A percentile compares a stretch with the other conserved stretches of the same genome.
phyloP scores from a whole-genome alignment of 2,329 filamentous ascomycete genomes.

The Nannizzia gypsea region DNA sequence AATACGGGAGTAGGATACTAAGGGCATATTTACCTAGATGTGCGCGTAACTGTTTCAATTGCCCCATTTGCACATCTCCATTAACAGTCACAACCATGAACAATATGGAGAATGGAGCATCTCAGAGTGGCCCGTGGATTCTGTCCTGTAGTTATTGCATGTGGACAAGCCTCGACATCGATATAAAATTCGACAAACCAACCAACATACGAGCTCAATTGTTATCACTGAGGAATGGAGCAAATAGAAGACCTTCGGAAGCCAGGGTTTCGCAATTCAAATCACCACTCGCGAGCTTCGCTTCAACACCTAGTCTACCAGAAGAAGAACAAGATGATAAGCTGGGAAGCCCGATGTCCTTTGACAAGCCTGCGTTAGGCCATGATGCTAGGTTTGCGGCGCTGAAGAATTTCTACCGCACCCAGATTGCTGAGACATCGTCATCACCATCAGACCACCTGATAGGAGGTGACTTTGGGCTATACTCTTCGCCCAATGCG shows the following conservation, averaged over 20 bases:
- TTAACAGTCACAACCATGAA: slow-evolving; percentile 64
- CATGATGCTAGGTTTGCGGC: slow-evolving; percentile 59
- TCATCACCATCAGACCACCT: slow-evolving; percentile 41
- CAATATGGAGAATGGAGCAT: slow-evolving; percentile 33
- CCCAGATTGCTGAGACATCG: slow-evolving; percentile 56
- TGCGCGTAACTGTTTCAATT: slow-evolving; percentile 90
- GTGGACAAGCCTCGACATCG: slow-evolving; percentile 84
- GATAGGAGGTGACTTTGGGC: slow-evolving; percentile 35
- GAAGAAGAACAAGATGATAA: slow-evolving; percentile 20
- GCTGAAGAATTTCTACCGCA: slow-evolving; percentile 68
- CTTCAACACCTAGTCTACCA: slow-evolving; percentile 19
- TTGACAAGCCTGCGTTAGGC: slow-evolving; percentile 38
- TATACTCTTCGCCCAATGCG: slow-evolving; percentile 63
- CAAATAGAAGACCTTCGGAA: slow-evolving; percentile 29
- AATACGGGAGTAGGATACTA: neutral
- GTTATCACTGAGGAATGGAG: slow-evolving; percentile 49
- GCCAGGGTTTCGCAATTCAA: slow-evolving; percentile 22
- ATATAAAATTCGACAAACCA: slow-evolving; percentile 77
- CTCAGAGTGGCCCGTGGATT: slow-evolving; percentile 53
- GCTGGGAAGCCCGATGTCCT: slow-evolving; percentile 18
- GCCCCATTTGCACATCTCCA: slow-evolving; percentile 74
- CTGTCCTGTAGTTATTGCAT: slow-evolving; percentile 82
- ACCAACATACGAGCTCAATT: slow-evolving; percentile 78
- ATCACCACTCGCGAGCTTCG: slow-evolving; percentile 28
- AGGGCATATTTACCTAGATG: slow-evolving; percentile 47